Base-by-base conservation (phyloP, 495 filamentous ascomycete species). In the Aspergillus baeticus region DNA sequence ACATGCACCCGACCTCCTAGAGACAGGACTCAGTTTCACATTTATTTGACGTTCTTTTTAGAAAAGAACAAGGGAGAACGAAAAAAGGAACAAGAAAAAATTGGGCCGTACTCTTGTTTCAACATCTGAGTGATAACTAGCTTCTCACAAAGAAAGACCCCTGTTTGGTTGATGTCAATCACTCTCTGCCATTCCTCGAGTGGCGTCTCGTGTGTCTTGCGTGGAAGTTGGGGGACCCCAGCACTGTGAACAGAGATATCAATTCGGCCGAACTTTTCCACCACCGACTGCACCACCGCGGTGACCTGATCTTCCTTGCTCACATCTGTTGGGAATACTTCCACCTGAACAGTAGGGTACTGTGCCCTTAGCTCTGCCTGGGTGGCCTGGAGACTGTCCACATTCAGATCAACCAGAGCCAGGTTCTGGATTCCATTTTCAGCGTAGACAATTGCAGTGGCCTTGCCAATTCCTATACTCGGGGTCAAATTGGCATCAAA, bases 191-290 rank as follows among this genome's bases (percentile, higher is more conserved):
- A 80, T 15, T 77, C 69, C 2, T 56, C 63, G 36, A 71, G 52
- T 13, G 59, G 48, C 45, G 69, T 63, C n/a, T 75, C 57, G 23
- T 70, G 61, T 6, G 76, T 75, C 0, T 61, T 50, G 0, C 55
- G 55, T 0, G 68, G 46, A 0, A 23, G 47, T 6, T 66, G 62
- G 34, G 50, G 38, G 2, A 70, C 60, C 0, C 74, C 82, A 13
- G 74, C 73, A 20, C 78, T 77, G 56, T 81, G 77, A 22, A 84
- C 68, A 0, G 81, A 55, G 22, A 84, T 78, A 48, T 85, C 81
- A 15, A 85, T 71, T 22, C 78, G 62, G n/a, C 76, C 71, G 8
- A 69, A 77, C 5, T 67, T 56, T 2, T 63, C 43, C 4, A 47
- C 61, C 0, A 52, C 57, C 23, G 60, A 56, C 8, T 50, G 43